A percentile compares a stretch with the other conserved stretches of the same genome.
Conservation (phyloP, 441 rosid genomes). For the Syzygium malaccense region DNA sequence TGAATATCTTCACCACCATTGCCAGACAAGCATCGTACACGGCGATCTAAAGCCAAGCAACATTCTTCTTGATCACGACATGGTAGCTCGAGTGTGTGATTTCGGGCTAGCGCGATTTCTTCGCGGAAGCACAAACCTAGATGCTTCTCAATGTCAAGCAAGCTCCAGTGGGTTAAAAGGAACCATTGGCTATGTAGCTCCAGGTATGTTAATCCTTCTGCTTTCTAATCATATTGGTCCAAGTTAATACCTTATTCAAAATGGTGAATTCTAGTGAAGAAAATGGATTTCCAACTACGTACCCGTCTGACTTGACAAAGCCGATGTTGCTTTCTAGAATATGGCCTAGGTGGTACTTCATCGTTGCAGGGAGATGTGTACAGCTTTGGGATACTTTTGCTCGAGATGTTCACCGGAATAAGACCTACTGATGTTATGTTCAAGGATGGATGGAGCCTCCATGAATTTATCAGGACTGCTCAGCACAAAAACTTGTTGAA, state of each 20-base stretch:
- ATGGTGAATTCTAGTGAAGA: not conserved
- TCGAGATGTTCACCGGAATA: conserved; percentile 38
- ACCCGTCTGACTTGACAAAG: not conserved
- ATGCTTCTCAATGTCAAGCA: too few relatives aligned
- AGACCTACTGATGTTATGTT: conserved; percentile 18
- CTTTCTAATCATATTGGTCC: not conserved
- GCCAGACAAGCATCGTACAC: conserved; percentile 37
- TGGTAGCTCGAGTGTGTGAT: too few relatives aligned
- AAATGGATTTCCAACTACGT: not conserved
- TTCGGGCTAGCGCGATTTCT: too few relatives aligned
- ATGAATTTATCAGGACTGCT: not conserved
- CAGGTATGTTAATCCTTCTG: conserved; percentile 21
- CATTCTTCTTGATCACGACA: too few relatives aligned
- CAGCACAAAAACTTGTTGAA: not conserved
- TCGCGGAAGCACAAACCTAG: too few relatives aligned
- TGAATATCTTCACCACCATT: conserved; percentile 52
- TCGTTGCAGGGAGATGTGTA: conserved; percentile 42
- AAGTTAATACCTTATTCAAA: not conserved
- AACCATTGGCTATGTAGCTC: too few relatives aligned
- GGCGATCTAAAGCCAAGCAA: conserved; percentile 60
- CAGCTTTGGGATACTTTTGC: conserved; percentile 40
- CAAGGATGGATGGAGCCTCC: not conserved
- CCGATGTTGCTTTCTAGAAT: conserved; percentile 18
- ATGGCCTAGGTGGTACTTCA: conserved; percentile 34
- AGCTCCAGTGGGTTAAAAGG: too few relatives aligned